Evolutionary conservation across 139 green algal species (phyloP), one percentile per base, ranked within the genome.

Genomic region (Picocystis salinarum): DNA sequence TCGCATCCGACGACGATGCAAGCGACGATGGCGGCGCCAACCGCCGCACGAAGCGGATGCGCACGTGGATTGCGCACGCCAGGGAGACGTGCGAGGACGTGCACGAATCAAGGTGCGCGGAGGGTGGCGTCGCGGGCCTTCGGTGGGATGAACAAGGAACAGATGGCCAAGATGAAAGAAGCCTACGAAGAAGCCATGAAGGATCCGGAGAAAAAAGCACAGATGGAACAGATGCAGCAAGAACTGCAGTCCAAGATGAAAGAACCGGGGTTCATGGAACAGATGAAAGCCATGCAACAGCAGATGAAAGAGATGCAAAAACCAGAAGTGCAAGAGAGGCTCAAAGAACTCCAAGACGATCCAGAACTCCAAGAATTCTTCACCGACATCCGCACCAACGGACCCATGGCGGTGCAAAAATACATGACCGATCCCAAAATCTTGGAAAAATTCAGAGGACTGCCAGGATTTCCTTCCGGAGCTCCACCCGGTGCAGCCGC

Each of bases 281-380:
- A 44, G 36, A 44, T 44, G 36, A 20, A 44, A 37, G 15, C 13
- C 15, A 13, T 37, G 9, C 11, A 49, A 40, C 9, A 37, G 9
- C 19, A 29, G 10, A 23, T 23, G 45, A 5, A n/a, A 18, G 5
- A 12, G 28, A 44, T 53, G 19, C 11, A 46, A 20, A 34, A 10
- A 9, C 28, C 28, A 4, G 33, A 23, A 13, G 34, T 54, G 20
- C 36, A 36, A 26, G 11, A 40, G 17, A 46, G 37, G 18, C 36
- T 54, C 15, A 15, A 45, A 37, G 33, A 24, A 37, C 22, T 54
- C 24, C 20, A 46, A 15, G 47, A 45, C 13, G 47, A 54, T 37
- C 47, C 47, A 20, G 33, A 54, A 25, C 26, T 54, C 47, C 45
- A 54, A 33, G 20, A 29, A 31, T 28, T 52, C 18, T 52, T 49